These are phyloP conservation scores for Ophiocordyceps australis DNA, from an alignment of 2,329 filamentous ascomycete genomes.

Conservation along the genomic window DNA sequence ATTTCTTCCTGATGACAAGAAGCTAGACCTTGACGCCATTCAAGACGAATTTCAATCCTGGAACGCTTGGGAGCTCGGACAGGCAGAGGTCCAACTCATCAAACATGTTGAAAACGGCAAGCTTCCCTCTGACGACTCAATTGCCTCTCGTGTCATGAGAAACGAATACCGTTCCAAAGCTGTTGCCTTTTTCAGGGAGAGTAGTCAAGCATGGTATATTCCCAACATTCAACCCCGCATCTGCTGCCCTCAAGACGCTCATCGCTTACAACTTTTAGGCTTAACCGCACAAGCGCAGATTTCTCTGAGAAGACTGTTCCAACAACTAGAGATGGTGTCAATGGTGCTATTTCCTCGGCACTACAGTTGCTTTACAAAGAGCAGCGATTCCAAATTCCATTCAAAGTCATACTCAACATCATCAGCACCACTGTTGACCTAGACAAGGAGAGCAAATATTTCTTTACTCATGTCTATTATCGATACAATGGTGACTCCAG, in stretches of 20 bases:
- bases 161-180: slow-evolving; percentile 2
- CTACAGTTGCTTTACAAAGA: no score
- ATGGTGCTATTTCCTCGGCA: no score
- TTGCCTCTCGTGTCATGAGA: slow-evolving; percentile 1
- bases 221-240: not conserved
- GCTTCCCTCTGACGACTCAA: slow-evolving; percentile 1
- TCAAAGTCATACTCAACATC: no score
- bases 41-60: slow-evolving; percentile 1
- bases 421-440: no score
- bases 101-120: not conserved
- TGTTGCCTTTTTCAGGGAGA: not conserved
- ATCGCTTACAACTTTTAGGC: not conserved
- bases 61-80: slow-evolving; percentile 2
- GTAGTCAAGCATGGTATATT: slow-evolving; percentile 1
- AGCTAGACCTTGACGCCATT: not conserved
- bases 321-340: not conserved
- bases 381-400: no score
- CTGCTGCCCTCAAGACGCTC: no score
- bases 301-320: not conserved
- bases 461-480: no score
- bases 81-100: slow-evolving; percentile 1
- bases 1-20: slow-evolving; percentile 1
- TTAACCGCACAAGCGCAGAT: not conserved
- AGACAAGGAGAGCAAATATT: no score
- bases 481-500: no score